Conservation (phyloP, 352 stramenopile genomes). For the Pythium dissotocum region DNA sequence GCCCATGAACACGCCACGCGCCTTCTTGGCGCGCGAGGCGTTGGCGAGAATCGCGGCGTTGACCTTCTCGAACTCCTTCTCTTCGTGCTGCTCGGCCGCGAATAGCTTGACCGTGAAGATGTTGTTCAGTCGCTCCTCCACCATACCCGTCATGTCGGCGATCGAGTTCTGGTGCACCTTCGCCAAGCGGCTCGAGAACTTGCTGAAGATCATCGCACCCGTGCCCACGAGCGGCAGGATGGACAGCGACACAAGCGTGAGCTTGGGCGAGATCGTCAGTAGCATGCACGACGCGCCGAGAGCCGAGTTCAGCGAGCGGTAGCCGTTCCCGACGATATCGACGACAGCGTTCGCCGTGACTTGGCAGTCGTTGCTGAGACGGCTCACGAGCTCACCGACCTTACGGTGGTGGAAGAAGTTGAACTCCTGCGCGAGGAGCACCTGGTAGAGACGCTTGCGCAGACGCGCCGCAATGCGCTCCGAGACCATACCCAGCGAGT, state of each 20-base stretch:
- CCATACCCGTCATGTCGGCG: slow-evolving; percentile 73
- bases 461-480: slow-evolving; percentile 84
- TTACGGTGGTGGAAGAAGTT: slow-evolving; percentile 83
- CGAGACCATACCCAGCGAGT: slow-evolving; percentile 88
- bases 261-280: slow-evolving; percentile 85
- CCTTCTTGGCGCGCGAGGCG: slow-evolving; percentile 65
- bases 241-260: slow-evolving; percentile 87
- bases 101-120: slow-evolving; percentile 91
- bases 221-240: slow-evolving; percentile 80
- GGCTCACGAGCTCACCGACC: slow-evolving; percentile 84
- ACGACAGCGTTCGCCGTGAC: slow-evolving; percentile 89
- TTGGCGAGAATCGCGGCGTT: slow-evolving; percentile 72
- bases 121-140: slow-evolving; percentile 87
- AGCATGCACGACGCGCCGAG: slow-evolving; percentile 89
- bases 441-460: slow-evolving; percentile 69
- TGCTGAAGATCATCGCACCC: slow-evolving; percentile 82
- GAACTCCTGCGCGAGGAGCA: slow-evolving; percentile 80
- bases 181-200: slow-evolving; percentile 75
- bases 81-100: slow-evolving; percentile 72
- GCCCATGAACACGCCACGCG: slow-evolving; percentile 90
- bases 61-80: slow-evolving; percentile 62
- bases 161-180: slow-evolving; percentile 82
- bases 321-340: slow-evolving; percentile 84
- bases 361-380: slow-evolving; percentile 87
- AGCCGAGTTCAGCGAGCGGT: slow-evolving; percentile 88